These are phyloP conservation scores for Rubroboletus pulcherrimus DNA, from an alignment of 768 basidiomycete genomes.

Conservation along the genomic window DNA sequence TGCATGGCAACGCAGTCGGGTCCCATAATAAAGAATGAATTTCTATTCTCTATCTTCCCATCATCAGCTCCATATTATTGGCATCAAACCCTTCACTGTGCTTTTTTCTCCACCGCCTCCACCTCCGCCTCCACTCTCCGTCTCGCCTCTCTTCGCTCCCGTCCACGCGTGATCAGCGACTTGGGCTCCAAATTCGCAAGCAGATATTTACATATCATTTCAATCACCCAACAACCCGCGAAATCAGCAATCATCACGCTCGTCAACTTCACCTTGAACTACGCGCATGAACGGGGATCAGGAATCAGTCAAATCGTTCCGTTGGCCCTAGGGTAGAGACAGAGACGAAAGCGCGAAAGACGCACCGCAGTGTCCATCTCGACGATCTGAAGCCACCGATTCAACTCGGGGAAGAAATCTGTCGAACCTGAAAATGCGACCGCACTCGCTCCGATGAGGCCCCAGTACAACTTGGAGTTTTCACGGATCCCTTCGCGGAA, in stretches of 20 bases:
- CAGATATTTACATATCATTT: constrained; percentile 74
- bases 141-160: constrained; percentile 71
- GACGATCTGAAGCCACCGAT: constrained; percentile 95
- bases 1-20: no score
- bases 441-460: constrained; percentile 80
- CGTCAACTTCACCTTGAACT: constrained; percentile 86
- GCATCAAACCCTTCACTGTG: constrained; percentile 19
- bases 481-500: constrained; percentile 98
- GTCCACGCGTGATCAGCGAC: constrained; percentile 76
- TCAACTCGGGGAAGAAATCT: constrained; percentile 92
- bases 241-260: constrained; percentile 85
- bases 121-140: constrained; percentile 40
- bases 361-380: constrained; percentile 78
- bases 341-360: constrained; percentile 11
- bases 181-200: constrained; percentile 90
- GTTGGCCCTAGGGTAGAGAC: neutral
- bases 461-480: constrained; percentile 91
- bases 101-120: constrained; percentile 35
- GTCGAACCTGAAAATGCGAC: constrained; percentile 94
- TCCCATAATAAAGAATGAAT: neutral
- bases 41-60: neutral
- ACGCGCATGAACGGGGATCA: neutral
- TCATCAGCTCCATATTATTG: neutral
- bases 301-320: neutral
- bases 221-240: constrained; percentile 80